These are phyloP conservation scores for Wallacemonas rigidus DNA, from an alignment of 208 protist species.

Conservation along the genomic window DNA sequence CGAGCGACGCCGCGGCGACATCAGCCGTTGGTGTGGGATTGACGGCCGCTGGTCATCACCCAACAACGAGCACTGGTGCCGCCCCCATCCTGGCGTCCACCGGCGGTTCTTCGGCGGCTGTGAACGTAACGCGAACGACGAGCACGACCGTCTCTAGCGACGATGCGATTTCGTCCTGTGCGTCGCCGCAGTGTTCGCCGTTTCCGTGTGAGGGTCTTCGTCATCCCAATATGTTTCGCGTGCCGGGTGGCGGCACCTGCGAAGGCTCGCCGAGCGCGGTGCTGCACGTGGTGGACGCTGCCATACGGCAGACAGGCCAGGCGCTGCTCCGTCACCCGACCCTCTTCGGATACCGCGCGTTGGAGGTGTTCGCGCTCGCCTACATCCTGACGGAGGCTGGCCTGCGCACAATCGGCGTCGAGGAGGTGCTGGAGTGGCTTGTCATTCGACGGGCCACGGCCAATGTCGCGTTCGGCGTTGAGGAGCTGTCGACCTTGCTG, in stretches of 20 bases:
- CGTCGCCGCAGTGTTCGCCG: not conserved
- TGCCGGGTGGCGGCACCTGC: not conserved
- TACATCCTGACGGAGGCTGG: constrained; percentile 45
- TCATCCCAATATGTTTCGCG: not conserved
- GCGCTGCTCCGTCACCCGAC: not conserved
- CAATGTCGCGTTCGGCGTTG: constrained; percentile 30
- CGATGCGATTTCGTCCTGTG: not conserved
- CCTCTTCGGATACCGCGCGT: constrained; percentile 26
- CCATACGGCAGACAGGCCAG: not conserved
- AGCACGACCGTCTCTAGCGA: constrained; percentile 8
- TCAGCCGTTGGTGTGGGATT: not conserved
- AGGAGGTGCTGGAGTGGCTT: constrained; percentile 45
- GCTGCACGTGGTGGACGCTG: constrained; percentile 4
- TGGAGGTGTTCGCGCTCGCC: constrained; percentile 39
- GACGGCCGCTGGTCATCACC: not conserved
- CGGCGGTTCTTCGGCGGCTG: not conserved
- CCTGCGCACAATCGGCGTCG: constrained; percentile 30
- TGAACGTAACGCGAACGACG: not conserved
- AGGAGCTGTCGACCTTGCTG: constrained; percentile 39
- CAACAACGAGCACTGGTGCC: not conserved
- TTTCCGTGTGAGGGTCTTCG: not conserved
- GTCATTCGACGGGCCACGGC: constrained; percentile 13
- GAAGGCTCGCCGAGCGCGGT: not conserved
- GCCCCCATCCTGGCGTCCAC: not conserved
- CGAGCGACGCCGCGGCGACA: not conserved